Percentiles rank a stretch among this genome's conserved stretches.
Evolutionary conservation across 2,329 filamentous ascomycete species (phyloP).

Genomic region (Talaromyces pinophilus): DNA sequence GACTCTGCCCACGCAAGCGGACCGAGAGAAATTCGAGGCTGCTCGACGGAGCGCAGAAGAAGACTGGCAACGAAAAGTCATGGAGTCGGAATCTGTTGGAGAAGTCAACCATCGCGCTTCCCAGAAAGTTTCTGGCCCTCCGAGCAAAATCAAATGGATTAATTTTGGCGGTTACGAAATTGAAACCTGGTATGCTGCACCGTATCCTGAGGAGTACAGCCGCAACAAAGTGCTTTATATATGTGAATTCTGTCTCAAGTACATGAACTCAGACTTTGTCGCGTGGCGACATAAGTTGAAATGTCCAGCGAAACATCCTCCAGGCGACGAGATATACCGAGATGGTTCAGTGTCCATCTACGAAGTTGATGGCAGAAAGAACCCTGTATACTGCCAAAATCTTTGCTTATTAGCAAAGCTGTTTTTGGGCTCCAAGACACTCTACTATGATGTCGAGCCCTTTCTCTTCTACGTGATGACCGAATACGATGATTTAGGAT

Average conservation of each 20-base stretch:
- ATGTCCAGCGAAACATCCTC: conserved; percentile 93
- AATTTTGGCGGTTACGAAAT: conserved; percentile 98
- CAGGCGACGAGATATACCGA: conserved; percentile 96
- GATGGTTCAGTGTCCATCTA: conserved; percentile 94
- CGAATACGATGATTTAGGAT: conserved; percentile 81
- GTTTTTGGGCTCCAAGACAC: conserved; percentile 95
- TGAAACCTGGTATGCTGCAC: conserved; percentile 98
- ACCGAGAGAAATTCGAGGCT: conserved; percentile 83
- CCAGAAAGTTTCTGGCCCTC: conserved; percentile 77
- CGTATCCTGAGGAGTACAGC: conserved; percentile 97
- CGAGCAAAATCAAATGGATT: conserved; percentile 97
- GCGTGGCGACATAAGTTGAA: conserved; percentile 98
- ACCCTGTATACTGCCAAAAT: conserved; percentile 95
- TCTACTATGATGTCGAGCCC: conserved; percentile 99
- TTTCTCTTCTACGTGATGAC: conserved; percentile 99
- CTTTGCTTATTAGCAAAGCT: conserved; percentile 92
- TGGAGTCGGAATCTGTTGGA: conserved; percentile 64
- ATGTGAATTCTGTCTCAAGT: conserved; percentile 98
- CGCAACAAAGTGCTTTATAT: conserved; percentile 96
- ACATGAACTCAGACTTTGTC: conserved; percentile 99
- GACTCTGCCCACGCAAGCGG: conserved; percentile 76
- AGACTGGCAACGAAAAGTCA: conserved; percentile 74
- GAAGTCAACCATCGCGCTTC: conserved; percentile 64
- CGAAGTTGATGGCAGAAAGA: conserved; percentile 91
- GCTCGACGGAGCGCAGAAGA: conserved; percentile 90